phyloP scores from a whole-genome alignment of 106 monocot species.

The Allium fistulosum region DNA sequence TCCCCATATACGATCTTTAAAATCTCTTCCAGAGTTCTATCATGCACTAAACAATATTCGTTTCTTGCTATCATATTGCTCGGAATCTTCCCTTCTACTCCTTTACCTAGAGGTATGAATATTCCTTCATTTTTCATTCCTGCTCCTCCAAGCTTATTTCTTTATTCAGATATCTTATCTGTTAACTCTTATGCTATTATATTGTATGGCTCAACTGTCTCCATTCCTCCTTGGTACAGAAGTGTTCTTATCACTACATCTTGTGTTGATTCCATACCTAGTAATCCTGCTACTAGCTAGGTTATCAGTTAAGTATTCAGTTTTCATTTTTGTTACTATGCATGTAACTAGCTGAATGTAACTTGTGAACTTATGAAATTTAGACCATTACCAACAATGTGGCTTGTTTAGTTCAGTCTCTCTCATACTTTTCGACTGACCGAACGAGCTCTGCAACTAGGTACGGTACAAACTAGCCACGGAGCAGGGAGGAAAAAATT shows the following conservation, averaged over 20 bases:
- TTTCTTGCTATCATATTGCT: constrained; percentile 53
- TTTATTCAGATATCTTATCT: constrained; percentile 30
- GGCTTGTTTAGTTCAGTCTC: too few relatives aligned
- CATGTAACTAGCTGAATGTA: too few relatives aligned
- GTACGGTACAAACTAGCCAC: too few relatives aligned
- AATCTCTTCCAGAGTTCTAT: too few relatives aligned
- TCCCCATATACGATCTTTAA: too few relatives aligned
- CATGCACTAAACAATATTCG: constrained; percentile 29
- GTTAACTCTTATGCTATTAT: constrained; percentile 56
- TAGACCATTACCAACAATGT: too few relatives aligned
- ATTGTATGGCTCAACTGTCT: constrained; percentile 40
- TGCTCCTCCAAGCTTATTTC: constrained; percentile 35
- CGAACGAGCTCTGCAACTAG: too few relatives aligned
- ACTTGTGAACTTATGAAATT: too few relatives aligned
- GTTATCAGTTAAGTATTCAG: too few relatives aligned
- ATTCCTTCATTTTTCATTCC: constrained; percentile 70
- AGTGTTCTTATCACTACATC: constrained; percentile 55
- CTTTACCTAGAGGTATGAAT: constrained; percentile 26
- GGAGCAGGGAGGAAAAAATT: too few relatives aligned
- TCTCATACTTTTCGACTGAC: too few relatives aligned
- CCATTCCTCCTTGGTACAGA: constrained; percentile 29
- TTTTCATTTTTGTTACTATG: too few relatives aligned
- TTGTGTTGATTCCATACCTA: constrained; percentile 68
- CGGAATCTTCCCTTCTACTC: constrained; percentile 31
- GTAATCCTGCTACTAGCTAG: constrained; percentile 46